A percentile compares a stretch with the other conserved stretches of the same genome.
Evolutionary conservation across 495 filamentous ascomycete species (phyloP).

Genomic region (Penicillium salamii): DNA sequence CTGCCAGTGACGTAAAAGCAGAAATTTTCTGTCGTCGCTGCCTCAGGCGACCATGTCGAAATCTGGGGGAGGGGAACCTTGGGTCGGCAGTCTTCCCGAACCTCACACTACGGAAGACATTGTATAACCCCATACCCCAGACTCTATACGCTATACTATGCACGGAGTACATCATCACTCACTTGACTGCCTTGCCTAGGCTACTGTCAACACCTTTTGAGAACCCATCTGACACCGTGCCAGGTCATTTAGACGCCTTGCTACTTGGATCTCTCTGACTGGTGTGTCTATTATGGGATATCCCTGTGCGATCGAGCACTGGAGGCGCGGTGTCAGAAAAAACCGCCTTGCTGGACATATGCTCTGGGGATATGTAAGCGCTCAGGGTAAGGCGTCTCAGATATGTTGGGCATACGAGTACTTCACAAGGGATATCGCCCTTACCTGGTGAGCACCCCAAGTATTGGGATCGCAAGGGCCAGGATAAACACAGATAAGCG

Average conservation of each 20-base stretch:
- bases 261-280: background rate
- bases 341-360: background rate
- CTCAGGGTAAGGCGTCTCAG: background rate
- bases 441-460: background rate
- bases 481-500: background rate
- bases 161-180: too few relatives aligned
- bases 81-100: background rate
- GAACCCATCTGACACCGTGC: background rate
- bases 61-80: background rate
- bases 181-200: too few relatives aligned
- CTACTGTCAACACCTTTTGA: background rate
- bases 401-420: background rate
- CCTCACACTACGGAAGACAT: background rate
- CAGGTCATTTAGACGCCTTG: background rate
- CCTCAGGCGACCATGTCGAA: background rate
- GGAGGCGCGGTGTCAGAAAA: conserved; percentile 4
- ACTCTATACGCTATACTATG: too few relatives aligned
- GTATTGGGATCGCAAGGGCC: background rate
- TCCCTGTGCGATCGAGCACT: background rate
- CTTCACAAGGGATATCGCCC: background rate
- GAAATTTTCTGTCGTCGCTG: background rate
- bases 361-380: too few relatives aligned
- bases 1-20: background rate
- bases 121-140: too few relatives aligned
- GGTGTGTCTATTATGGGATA: background rate